A percentile compares a stretch with the other conserved stretches of the same genome.
Conservation (phyloP, 371 early-diverging fungal genomes). For the Zychaea mexicana region DNA sequence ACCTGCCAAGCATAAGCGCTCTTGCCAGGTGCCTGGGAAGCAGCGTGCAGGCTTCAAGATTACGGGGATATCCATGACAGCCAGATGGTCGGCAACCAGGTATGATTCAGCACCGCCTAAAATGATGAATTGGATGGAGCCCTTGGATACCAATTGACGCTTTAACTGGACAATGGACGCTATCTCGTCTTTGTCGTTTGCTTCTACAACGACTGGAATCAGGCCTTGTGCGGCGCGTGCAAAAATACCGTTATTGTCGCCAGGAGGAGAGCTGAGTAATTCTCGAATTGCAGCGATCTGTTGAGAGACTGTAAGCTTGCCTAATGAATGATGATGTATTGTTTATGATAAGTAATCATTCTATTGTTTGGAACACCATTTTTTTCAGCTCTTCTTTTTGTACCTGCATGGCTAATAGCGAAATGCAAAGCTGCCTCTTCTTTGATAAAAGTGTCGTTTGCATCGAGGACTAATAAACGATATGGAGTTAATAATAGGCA, state of each 20-base stretch:
- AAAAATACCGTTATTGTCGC: constrained; percentile 34
- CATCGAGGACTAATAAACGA: constrained; percentile 29
- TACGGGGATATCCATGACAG: constrained; percentile 58
- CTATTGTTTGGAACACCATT: too few relatives aligned
- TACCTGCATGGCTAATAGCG: constrained; percentile 38
- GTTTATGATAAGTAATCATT: neutral
- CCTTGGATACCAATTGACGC: constrained; percentile 20
- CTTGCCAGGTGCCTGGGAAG: constrained; percentile 64
- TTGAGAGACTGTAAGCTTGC: constrained; percentile 53
- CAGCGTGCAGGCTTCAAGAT: constrained; percentile 73
- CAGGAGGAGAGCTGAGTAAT: constrained; percentile 30
- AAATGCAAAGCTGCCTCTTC: constrained; percentile 67
- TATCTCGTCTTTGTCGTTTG: constrained; percentile 74
- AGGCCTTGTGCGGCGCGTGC: constrained; percentile 60
- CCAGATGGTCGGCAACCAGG: constrained; percentile 64
- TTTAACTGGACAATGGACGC: constrained; percentile 63
- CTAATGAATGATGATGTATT: neutral
- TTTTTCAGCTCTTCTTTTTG: neutral
- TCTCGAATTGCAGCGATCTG: constrained; percentile 69
- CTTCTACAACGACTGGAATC: constrained; percentile 66
- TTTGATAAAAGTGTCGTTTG: constrained; percentile 52
- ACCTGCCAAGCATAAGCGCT: constrained; percentile 63
- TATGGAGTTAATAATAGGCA: neutral
- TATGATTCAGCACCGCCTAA: constrained; percentile 78
- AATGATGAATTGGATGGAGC: constrained; percentile 49